Percentiles rank a stretch among this genome's conserved stretches.
These are phyloP conservation scores for Pyracantha coccinea DNA, from an alignment of 331 rosid species.

Conservation along the genomic window DNA sequence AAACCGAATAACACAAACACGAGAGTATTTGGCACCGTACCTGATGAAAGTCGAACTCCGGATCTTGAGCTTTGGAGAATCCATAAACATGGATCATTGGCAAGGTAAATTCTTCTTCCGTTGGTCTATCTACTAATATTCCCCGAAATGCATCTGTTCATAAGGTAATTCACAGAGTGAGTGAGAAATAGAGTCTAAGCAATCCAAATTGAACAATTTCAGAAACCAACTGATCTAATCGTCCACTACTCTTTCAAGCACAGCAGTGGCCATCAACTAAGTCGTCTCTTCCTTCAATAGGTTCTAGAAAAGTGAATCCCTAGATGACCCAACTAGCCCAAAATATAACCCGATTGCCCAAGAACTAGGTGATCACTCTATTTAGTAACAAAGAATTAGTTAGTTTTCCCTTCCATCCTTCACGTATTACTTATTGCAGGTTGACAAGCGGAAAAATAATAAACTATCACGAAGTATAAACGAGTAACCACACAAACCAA, in stretches of 20 bases:
- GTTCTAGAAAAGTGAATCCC: too few species aligned
- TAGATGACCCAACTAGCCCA: too few species aligned
- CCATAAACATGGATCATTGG: conserved; percentile 88
- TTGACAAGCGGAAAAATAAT: background rate
- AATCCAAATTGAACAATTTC: too few species aligned
- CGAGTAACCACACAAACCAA: background rate
- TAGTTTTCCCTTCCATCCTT: background rate
- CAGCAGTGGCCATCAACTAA: too few species aligned
- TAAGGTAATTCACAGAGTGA: background rate
- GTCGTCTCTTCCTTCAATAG: too few species aligned
- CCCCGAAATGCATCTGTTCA: conserved; percentile 71
- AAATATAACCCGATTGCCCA: too few species aligned
- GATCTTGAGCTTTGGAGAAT: conserved; percentile 92
- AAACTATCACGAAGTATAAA: background rate
- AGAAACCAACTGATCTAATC: too few species aligned
- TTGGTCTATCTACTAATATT: conserved; percentile 32
- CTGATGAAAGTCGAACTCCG: conserved; percentile 93
- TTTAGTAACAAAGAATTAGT: too few species aligned
- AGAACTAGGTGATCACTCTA: too few species aligned
- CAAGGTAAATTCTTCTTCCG: conserved; percentile 29
- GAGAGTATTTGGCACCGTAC: conserved; percentile 5
- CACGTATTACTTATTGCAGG: background rate
- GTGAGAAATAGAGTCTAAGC: background rate
- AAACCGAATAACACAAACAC: background rate
- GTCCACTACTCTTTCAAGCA: too few species aligned